Conservation (phyloP, 2,329 filamentous ascomycete genomes). For the Penicillium sp. region DNA sequence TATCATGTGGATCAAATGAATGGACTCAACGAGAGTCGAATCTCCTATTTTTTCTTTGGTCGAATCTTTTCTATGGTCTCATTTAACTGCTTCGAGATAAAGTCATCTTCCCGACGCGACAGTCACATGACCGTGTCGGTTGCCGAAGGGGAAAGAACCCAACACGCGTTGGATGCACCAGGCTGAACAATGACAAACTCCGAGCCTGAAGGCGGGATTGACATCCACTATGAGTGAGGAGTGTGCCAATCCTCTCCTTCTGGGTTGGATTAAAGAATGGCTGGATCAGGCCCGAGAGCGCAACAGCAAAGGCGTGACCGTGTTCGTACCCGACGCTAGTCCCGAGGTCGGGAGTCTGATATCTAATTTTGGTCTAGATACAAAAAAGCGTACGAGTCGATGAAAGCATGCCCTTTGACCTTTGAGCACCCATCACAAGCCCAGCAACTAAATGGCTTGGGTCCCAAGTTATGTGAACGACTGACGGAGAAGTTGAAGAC, state of each 20-base stretch:
- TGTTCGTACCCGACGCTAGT: constrained; percentile 28
- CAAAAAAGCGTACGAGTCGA: constrained; percentile 67
- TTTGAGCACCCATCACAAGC: constrained; percentile 70
- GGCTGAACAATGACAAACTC: not conserved
- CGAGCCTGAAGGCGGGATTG: constrained; percentile 5
- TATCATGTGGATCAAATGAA: too few species aligned
- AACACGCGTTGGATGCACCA: constrained; percentile 12
- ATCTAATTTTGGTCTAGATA: constrained; percentile 47
- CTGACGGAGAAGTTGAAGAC: constrained; percentile 53
- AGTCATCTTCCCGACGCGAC: not conserved
- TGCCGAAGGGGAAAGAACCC: constrained; percentile 12
- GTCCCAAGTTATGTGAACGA: constrained; percentile 63
- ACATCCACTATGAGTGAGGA: constrained; percentile 29
- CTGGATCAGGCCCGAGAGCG: constrained; percentile 62
- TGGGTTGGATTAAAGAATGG: constrained; percentile 73
- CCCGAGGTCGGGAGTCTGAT: not conserved
- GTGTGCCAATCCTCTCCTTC: constrained; percentile 64
- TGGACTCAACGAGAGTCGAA: too few species aligned
- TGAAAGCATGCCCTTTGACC: constrained; percentile 65
- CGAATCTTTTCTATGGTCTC: not conserved
- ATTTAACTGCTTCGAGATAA: not conserved
- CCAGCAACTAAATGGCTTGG: constrained; percentile 66
- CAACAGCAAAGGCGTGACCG: constrained; percentile 61
- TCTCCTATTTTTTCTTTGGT: too few species aligned
- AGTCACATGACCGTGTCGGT: constrained; percentile 14